A percentile compares a stretch with the other conserved stretches of the same genome.
These are phyloP conservation scores for Atkinsonella hypoxylon DNA, from an alignment of 2,329 filamentous ascomycete species.

Conservation along the genomic window DNA sequence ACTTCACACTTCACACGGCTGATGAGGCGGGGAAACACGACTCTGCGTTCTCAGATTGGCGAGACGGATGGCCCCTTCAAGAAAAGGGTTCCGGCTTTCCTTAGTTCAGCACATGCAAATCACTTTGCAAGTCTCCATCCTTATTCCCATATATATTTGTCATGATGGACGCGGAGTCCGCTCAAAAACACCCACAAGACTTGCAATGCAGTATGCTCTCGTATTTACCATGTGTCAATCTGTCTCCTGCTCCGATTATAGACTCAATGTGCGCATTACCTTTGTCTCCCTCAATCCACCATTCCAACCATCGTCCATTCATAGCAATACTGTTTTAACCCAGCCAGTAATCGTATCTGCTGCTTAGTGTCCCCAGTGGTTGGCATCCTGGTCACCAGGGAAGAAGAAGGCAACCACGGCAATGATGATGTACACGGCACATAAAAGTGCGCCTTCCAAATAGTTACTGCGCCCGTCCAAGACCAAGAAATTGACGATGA, in stretches of 20 bases:
- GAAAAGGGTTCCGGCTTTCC: too few species aligned
- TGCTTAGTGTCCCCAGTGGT: slow-evolving; percentile 19
- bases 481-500: slow-evolving; percentile 82
- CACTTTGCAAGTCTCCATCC: too few species aligned
- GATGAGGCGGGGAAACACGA: too few species aligned
- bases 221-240: background rate
- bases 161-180: too few species aligned
- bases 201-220: background rate
- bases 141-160: too few species aligned
- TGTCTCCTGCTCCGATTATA: background rate
- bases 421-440: slow-evolving; percentile 57
- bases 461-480: slow-evolving; percentile 80
- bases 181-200: too few species aligned
- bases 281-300: background rate
- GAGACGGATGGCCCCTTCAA: too few species aligned
- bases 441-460: slow-evolving; percentile 62
- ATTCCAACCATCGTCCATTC: background rate
- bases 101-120: too few species aligned
- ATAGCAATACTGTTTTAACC: background rate
- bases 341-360: background rate
- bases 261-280: background rate
- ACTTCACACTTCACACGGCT: background rate
- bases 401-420: slow-evolving; percentile 56
- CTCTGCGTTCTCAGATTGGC: too few species aligned
- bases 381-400: slow-evolving; percentile 38